Evolutionary conservation across 768 basidiomycete genomes (phyloP).

Genomic region (Pulveroboletus sp.): DNA sequence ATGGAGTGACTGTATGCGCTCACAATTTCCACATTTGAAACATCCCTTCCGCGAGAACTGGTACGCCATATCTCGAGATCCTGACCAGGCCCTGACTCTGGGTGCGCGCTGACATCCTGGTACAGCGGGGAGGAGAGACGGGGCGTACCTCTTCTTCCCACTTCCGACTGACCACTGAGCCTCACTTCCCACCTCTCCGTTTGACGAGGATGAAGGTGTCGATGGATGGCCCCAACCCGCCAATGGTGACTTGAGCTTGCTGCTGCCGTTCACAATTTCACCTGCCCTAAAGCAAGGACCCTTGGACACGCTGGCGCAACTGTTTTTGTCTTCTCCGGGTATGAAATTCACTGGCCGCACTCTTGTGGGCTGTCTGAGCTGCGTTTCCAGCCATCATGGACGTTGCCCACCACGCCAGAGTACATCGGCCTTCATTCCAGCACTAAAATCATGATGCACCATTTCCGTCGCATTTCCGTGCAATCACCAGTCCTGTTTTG

Average conservation of each 20-base stretch:
- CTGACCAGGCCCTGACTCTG: conserved; percentile 41
- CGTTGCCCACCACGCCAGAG: conserved; percentile 6
- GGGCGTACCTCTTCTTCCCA: conserved; percentile 62
- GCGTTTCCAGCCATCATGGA: conserved; percentile 11
- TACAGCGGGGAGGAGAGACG: conserved; percentile 4
- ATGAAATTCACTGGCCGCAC: conserved; percentile 8
- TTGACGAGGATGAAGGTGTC: conserved; percentile 50
- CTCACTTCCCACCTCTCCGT: conserved; percentile 66
- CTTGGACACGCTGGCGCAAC: conserved; percentile 26
- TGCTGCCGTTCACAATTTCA: conserved; percentile 12
- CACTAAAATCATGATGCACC: conserved; percentile 12
- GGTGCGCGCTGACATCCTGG: conserved; percentile 17
- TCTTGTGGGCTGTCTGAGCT: conserved; percentile 2
- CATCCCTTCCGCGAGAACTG: conserved; percentile 85
- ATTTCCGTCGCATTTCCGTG: conserved; percentile 26
- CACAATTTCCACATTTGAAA: conserved; percentile 92
- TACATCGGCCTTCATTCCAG: conserved; percentile 15
- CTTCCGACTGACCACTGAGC: conserved; percentile 64
- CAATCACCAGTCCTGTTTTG: conserved; percentile 17
- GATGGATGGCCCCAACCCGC: conserved; percentile 24
- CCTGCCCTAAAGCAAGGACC: conserved; percentile 33
- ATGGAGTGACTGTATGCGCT: conserved; percentile 30
- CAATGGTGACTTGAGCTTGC: conserved; percentile 14
- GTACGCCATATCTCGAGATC: conserved; percentile 60
- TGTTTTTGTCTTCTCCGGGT: not conserved